phyloP scores from a whole-genome alignment of 2,329 filamentous ascomycete genomes.

The Claviceps purpurea region DNA sequence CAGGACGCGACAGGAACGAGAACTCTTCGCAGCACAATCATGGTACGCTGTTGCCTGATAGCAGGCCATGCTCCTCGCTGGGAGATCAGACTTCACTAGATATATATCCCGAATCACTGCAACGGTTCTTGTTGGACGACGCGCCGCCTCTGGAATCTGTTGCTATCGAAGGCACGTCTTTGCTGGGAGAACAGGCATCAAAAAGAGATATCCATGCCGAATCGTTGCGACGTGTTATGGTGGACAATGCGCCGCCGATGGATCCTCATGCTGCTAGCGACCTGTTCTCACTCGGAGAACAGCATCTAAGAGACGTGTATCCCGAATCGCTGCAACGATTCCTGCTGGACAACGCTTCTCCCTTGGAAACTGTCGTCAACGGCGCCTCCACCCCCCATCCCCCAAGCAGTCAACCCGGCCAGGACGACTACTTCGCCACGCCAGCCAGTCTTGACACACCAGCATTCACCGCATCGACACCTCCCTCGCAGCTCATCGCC shows the following conservation, averaged over 20 bases:
- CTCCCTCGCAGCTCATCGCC: slow-evolving; percentile 30
- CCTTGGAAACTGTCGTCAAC: slow-evolving; percentile 9
- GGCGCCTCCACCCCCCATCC: slow-evolving; percentile 21
- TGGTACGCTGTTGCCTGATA: not conserved
- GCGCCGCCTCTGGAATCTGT: slow-evolving; percentile 13
- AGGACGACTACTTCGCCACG: slow-evolving; percentile 46
- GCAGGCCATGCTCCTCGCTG: slow-evolving; percentile 10
- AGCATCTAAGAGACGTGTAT: too few species aligned
- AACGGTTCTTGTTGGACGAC: slow-evolving; percentile 37
- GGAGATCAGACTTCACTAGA: slow-evolving; percentile 33
- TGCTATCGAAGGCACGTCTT: not conserved
- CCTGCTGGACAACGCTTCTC: too few species aligned
- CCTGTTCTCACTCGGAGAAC: too few species aligned
- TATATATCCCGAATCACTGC: slow-evolving; percentile 42
- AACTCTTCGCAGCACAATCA: not conserved
- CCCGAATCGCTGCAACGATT: too few species aligned
- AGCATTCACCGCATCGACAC: slow-evolving; percentile 36
- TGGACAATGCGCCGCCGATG: too few species aligned
- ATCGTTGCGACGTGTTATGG: too few species aligned
- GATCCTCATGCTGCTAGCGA: too few species aligned
- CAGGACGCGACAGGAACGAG: not conserved
- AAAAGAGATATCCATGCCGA: too few species aligned
- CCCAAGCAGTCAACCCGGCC: slow-evolving; percentile 23
- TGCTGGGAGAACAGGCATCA: not conserved
- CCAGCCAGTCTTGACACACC: slow-evolving; percentile 32